Evolutionary conservation across 148 eudicot genomes (phyloP).

Genomic region (Rhododendron molle): DNA sequence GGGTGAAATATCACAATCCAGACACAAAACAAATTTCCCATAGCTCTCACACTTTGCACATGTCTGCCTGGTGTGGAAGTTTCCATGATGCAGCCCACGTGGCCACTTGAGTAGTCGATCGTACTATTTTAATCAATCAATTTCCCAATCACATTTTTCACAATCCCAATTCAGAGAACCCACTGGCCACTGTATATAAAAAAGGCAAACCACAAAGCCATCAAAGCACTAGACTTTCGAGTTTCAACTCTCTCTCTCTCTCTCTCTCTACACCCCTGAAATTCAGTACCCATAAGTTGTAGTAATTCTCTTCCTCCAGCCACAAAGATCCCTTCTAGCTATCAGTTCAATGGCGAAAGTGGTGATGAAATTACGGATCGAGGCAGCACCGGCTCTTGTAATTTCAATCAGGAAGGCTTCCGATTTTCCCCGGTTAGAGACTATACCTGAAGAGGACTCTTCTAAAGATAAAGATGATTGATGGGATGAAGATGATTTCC

Average conservation of each 20-base stretch:
- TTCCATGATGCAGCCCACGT: neutral
- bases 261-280: neutral
- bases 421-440: neutral
- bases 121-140: neutral
- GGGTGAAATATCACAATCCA: neutral
- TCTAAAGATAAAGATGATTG: neutral
- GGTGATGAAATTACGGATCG: neutral
- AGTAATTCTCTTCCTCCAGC: neutral
- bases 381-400: neutral
- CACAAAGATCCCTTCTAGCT: neutral
- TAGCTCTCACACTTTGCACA: neutral
- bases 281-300: neutral
- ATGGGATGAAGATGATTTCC: neutral
- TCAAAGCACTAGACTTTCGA: neutral
- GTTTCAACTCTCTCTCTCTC: no score
- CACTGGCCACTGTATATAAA: no score
- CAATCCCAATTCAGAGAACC: neutral
- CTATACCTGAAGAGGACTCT: neutral
- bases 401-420: neutral
- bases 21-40: neutral
- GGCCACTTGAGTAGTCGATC: neutral
- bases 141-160: neutral
- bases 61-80: neutral
- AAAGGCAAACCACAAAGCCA: neutral
- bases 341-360: neutral